Percentiles rank a stretch among this genome's conserved stretches.
These are phyloP conservation scores for Samsoniella hepiali DNA, from an alignment of 2,329 filamentous ascomycete genomes.

Conservation along the genomic window DNA sequence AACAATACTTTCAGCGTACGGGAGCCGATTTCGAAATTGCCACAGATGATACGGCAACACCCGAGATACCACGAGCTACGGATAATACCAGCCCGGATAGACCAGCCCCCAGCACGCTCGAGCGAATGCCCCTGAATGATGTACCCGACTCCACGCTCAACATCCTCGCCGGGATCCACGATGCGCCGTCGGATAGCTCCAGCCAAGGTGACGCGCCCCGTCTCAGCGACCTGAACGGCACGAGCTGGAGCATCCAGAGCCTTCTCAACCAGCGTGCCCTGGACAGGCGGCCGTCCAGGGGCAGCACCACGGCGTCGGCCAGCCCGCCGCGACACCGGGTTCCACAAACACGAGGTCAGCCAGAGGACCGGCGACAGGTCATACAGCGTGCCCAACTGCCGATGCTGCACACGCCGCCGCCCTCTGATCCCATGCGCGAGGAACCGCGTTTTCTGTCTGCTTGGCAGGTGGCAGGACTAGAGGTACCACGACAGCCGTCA, in stretches of 20 bases:
- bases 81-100: background rate
- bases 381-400: background rate
- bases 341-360: constrained; percentile 16
- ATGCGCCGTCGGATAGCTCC: constrained; percentile 1
- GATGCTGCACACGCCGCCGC: constrained; percentile 27
- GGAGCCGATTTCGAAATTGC: constrained; percentile 32
- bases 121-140: constrained; percentile 23
- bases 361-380: background rate
- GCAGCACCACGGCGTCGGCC: background rate
- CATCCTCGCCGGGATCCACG: background rate
- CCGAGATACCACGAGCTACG: background rate
- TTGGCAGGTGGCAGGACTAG: background rate
- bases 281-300: background rate
- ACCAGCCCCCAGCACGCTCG: background rate
- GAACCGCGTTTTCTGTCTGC: constrained; percentile 14
- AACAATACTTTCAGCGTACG: constrained; percentile 30
- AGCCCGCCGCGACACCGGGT: constrained; percentile 3
- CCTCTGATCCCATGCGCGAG: constrained; percentile 23
- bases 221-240: constrained; percentile 10
- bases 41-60: constrained; percentile 34
- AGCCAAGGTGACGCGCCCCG: constrained; percentile 5
- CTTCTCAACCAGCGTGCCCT: background rate
- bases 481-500: background rate
- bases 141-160: constrained; percentile 24
- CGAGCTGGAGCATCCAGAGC: constrained; percentile 2